These are phyloP conservation scores for Kluyveromyces aestuarii DNA, from an alignment of 805 yeast species.

Conservation along the genomic window DNA sequence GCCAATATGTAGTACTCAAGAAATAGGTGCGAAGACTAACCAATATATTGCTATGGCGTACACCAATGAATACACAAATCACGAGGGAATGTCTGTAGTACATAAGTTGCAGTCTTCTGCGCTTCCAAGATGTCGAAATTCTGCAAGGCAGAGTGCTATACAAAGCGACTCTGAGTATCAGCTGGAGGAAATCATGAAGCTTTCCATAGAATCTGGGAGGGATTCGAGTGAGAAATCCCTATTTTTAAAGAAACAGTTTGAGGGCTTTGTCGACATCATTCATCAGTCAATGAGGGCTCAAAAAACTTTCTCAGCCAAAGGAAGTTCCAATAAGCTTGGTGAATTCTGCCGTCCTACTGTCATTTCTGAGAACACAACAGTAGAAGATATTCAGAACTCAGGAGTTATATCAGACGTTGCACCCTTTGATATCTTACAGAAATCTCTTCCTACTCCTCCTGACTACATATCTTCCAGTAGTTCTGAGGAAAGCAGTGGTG, in stretches of 20 bases:
- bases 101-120: not conserved
- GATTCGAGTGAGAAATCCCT: not conserved
- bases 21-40: not conserved
- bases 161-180: slow-evolving; percentile 8
- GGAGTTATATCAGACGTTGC: not conserved
- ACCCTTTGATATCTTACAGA: not conserved
- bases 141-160: not conserved
- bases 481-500: slow-evolving; percentile 19
- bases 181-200: slow-evolving; percentile 22
- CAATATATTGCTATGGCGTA: not conserved
- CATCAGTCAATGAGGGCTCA: not conserved
- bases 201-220: slow-evolving; percentile 8
- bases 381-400: not conserved
- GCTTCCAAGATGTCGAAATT: not conserved
- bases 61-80: not conserved
- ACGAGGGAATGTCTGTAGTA: not conserved
- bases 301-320: not conserved
- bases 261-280: not conserved
- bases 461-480: slow-evolving; percentile 16
- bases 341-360: not conserved
- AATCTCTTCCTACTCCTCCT: slow-evolving; percentile 12
- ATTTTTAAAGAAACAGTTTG: not conserved
- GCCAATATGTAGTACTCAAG: not conserved
- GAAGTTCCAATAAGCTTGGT: not conserved
- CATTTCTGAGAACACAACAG: not conserved